Evolutionary conservation across 306 rosid species (phyloP).

Genomic region (Alnus glutinosa): DNA sequence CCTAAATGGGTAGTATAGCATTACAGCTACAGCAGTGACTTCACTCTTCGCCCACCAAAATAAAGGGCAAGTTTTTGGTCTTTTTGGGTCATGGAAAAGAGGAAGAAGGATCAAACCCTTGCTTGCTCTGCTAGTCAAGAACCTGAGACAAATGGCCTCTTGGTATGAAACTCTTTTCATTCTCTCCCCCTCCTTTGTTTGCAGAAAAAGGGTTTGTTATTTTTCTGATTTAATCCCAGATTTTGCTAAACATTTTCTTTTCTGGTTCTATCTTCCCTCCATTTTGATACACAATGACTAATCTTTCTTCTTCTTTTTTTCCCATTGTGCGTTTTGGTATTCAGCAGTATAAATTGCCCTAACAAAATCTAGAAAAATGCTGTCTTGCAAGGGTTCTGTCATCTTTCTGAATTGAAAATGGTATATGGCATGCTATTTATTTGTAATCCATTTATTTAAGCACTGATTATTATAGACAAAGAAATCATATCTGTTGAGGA

Average conservation of each 20-base stretch:
- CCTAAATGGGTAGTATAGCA: not conserved
- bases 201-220: not conserved
- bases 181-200: not conserved
- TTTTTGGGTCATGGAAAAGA: slow-evolving; percentile 35
- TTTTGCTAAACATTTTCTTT: slow-evolving; percentile 1
- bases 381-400: not conserved
- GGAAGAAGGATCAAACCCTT: slow-evolving; percentile 26
- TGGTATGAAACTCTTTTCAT: slow-evolving; percentile 20
- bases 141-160: slow-evolving; percentile 26
- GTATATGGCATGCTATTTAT: not conserved
- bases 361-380: not conserved
- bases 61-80: not conserved
- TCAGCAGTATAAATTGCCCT: not conserved
- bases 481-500: not conserved
- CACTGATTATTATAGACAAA: not conserved
- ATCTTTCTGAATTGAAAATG: not conserved
- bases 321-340: not conserved
- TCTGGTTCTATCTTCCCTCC: not conserved
- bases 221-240: not conserved
- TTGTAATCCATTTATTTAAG: not conserved
- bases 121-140: slow-evolving; percentile 29
- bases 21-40: not conserved
- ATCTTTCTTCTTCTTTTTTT: not conserved
- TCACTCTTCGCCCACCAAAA: not conserved
- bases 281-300: not conserved